Base-by-base conservation (phyloP, 805 yeast genomes). In the Nakazawaea sp. region DNA sequence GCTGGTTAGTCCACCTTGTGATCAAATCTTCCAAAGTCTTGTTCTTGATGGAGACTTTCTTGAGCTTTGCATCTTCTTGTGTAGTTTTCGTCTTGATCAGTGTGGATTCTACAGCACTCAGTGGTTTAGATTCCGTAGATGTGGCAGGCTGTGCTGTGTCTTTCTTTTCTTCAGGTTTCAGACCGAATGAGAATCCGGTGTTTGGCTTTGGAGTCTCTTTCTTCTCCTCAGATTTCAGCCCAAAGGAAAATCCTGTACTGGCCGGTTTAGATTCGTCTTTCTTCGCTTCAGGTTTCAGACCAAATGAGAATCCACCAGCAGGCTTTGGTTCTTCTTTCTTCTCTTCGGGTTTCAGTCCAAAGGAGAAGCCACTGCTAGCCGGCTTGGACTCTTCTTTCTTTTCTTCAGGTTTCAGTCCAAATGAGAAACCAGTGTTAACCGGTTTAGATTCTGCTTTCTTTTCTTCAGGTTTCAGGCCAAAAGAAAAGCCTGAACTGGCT, bases 1-100 rank as follows among this genome's bases (percentile, higher is more conserved):
- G 61, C 47, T 92, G 95, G 39, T 78, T 76, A 0, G 97, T 83
- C 98, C 98, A 92, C 58, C 83, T 88, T 11, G 88, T 75, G 30
- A 92, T 83, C 46, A 92, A 70, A 55, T 92, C 97, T 51, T 92
- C 97, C 52, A 92, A 65, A 1, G 96, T 87, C 56, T 87, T 87
- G 60, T 92, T 92, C 49, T 85, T 88, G 26, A 92, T 70, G 4
- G 95, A 76, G 3, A 87, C 71, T 23, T 83, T 82, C 40, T 78
- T 70, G 4, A 87, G 80, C 43, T 74, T 75, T 20, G 78, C 70
- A 27, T 72, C 66, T 37, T 81, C 77, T 2, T 78, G 61, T 37
- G 68, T 66, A n/a, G 36, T 37, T 16, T 41, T 39, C 11, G 47
- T 30, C 23, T 39, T 46, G 38, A 30, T 38, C 17, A 40, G 37